Evolutionary conservation across 140 eudicot species (phyloP).

Genomic region (Flaveria floridana): DNA sequence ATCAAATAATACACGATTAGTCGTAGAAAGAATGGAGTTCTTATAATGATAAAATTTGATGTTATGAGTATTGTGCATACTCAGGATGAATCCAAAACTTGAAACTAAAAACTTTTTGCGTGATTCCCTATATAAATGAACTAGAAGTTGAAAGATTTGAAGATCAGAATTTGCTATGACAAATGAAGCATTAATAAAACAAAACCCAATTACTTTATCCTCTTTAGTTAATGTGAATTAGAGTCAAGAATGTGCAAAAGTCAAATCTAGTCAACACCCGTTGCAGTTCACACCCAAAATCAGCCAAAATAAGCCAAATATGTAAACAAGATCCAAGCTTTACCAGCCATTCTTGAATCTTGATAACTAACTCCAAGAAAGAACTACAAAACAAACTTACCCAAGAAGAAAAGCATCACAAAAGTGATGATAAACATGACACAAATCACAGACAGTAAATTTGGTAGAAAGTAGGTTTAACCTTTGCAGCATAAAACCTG

Average conservation of each 20-base stretch:
- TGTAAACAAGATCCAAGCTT: slow-evolving; percentile 11
- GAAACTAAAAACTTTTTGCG: neutral
- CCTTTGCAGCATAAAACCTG: slow-evolving; percentile 26
- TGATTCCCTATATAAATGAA: slow-evolving; percentile 7
- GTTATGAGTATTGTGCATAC: neutral
- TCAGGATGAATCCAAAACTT: neutral
- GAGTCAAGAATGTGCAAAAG: slow-evolving; percentile 20
- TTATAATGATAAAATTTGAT: neutral
- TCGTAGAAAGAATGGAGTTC: neutral
- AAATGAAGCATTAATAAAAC: neutral
- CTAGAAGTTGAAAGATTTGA: slow-evolving; percentile 19
- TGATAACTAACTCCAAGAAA: slow-evolving; percentile 17
- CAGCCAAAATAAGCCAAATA: neutral
- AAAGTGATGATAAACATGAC: slow-evolving; percentile 22
- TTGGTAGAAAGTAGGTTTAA: slow-evolving; percentile 38
- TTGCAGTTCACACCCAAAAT: slow-evolving; percentile 3
- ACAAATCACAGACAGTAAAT: slow-evolving; percentile 12
- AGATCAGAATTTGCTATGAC: neutral
- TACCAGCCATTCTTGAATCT: slow-evolving; percentile 25
- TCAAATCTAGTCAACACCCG: slow-evolving; percentile 23
- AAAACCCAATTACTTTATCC: neutral
- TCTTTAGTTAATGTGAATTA: neutral
- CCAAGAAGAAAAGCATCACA: slow-evolving; percentile 21
- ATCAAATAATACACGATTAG: slow-evolving; percentile 16
- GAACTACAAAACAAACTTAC: slow-evolving; percentile 12